A percentile compares a stretch with the other conserved stretches of the same genome.
phyloP scores from a whole-genome alignment of 2,329 filamentous ascomycete genomes.

The Claviceps africana region DNA sequence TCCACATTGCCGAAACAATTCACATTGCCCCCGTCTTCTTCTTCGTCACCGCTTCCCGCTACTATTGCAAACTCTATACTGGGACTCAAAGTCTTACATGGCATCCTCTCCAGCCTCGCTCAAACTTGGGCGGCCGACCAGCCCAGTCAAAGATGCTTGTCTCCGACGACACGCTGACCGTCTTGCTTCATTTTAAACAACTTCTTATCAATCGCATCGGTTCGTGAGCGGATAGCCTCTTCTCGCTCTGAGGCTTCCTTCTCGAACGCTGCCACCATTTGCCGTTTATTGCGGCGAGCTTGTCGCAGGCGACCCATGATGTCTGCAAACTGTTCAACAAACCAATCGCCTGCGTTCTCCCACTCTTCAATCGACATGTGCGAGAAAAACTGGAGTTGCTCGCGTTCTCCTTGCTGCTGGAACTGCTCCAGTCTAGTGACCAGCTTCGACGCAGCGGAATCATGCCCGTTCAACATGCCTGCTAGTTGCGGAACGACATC shows the following conservation, averaged over 20 bases:
- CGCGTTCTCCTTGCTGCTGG: slow-evolving; percentile 28
- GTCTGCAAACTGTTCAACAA: slow-evolving; percentile 37
- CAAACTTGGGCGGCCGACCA: background rate
- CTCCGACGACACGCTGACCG: slow-evolving; percentile 40
- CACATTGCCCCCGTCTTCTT: background rate
- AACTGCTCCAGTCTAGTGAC: slow-evolving; percentile 36
- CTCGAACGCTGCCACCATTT: slow-evolving; percentile 37
- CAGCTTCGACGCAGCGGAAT: slow-evolving; percentile 27
- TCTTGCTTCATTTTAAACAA: slow-evolving; percentile 41
- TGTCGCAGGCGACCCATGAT: slow-evolving; percentile 34
- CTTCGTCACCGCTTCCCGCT: background rate
- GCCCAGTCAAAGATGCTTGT: slow-evolving; percentile 15
- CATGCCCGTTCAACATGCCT: slow-evolving; percentile 19
- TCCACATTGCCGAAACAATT: background rate
- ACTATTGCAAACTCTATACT: background rate
- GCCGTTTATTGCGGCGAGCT: slow-evolving; percentile 35
- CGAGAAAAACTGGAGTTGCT: slow-evolving; percentile 37
- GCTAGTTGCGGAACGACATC: slow-evolving; percentile 36
- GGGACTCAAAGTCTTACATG: background rate
- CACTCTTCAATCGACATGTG: slow-evolving; percentile 41
- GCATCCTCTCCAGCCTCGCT: background rate
- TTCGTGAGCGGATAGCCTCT: slow-evolving; percentile 37
- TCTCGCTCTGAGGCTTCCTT: slow-evolving; percentile 40
- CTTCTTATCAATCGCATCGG: slow-evolving; percentile 40
- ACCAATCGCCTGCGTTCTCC: slow-evolving; percentile 48